These are phyloP conservation scores for Corynascus novoguineensis DNA, from an alignment of 495 filamentous ascomycete species.

Conservation along the genomic window DNA sequence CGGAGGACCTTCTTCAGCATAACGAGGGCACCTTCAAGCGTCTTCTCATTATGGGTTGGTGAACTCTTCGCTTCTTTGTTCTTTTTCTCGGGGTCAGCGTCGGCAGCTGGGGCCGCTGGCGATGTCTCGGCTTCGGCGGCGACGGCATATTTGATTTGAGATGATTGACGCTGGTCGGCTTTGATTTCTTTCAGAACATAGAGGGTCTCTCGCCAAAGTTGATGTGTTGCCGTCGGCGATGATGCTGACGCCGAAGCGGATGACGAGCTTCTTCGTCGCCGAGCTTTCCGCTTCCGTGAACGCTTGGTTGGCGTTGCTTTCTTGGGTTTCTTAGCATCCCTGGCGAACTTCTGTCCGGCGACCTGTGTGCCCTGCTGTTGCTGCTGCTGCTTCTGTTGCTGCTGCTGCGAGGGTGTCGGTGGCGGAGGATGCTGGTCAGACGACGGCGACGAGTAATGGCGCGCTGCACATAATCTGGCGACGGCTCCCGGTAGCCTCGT, in stretches of 20 bases:
- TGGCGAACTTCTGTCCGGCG: conserved; percentile 9
- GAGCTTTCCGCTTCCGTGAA: not conserved
- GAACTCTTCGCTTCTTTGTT: not conserved
- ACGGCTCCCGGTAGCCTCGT: conserved; percentile 1
- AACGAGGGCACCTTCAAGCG: not conserved
- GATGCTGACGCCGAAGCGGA: not conserved
- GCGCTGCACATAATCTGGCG: conserved; percentile 4
- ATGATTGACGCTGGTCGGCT: not conserved
- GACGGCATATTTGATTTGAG: not conserved
- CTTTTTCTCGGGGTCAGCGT: not conserved
- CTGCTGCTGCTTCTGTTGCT: conserved; percentile 1
- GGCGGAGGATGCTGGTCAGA: no score
- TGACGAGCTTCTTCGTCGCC: not conserved
- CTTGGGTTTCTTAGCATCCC: not conserved
- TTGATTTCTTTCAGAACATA: conserved; percentile 12
- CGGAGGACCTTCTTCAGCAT: not conserved
- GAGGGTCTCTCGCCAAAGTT: conserved; percentile 16
- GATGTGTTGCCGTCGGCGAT: not conserved
- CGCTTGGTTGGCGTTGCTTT: not conserved
- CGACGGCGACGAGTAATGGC: conserved; percentile 5
- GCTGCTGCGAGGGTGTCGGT: not conserved
- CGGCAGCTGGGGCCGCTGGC: not conserved
- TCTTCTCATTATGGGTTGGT: not conserved
- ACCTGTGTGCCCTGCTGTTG: not conserved
- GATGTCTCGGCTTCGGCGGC: not conserved